A percentile compares a stretch with the other conserved stretches of the same genome.
phyloP scores from a whole-genome alignment of 148 eudicot genomes.

The Nepenthes gracilis region DNA sequence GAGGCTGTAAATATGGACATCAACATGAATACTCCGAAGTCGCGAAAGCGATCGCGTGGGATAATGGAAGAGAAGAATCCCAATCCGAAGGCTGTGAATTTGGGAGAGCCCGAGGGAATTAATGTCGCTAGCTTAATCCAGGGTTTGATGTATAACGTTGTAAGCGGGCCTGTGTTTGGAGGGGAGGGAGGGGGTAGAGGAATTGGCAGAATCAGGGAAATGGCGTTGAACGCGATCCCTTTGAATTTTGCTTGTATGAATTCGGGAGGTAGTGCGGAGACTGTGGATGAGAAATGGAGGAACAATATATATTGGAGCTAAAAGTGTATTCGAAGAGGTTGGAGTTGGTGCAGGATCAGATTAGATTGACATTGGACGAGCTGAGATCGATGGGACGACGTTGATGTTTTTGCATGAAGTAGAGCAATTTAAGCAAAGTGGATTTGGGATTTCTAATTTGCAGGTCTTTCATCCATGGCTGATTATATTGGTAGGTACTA shows the following conservation, averaged over 20 bases:
- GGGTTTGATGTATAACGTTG: slow-evolving; percentile 27
- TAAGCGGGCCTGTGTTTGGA: slow-evolving; percentile 7
- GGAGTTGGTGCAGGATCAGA: no score
- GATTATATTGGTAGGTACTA: slow-evolving; percentile 1
- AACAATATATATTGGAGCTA: slow-evolving; percentile 56
- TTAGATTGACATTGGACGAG: no score
- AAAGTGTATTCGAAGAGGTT: slow-evolving; percentile 5
- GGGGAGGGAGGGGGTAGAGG: slow-evolving; percentile 8
- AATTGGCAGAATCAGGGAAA: slow-evolving; percentile 10
- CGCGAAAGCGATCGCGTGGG: slow-evolving; percentile 55
- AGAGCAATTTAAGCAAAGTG: slow-evolving; percentile 5
- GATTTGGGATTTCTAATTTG: slow-evolving; percentile 9
- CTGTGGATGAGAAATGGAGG: slow-evolving; percentile 47
- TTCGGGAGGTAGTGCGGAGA: slow-evolving; percentile 16
- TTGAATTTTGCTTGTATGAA: slow-evolving; percentile 26
- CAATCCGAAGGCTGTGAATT: slow-evolving; percentile 30
- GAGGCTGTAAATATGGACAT: slow-evolving; percentile 1
- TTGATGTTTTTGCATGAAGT: slow-evolving; percentile 1
- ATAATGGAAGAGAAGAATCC: slow-evolving; percentile 40
- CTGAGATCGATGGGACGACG: slow-evolving; percentile 11
- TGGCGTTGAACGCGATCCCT: slow-evolving; percentile 24
- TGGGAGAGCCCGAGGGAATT: slow-evolving; percentile 22
- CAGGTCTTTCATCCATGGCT: slow-evolving; percentile 10
- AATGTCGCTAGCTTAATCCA: slow-evolving; percentile 8
- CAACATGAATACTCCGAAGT: slow-evolving; percentile 4